phyloP scores from a whole-genome alignment of 495 filamentous ascomycete species.

The Talaromyces adpressus region DNA sequence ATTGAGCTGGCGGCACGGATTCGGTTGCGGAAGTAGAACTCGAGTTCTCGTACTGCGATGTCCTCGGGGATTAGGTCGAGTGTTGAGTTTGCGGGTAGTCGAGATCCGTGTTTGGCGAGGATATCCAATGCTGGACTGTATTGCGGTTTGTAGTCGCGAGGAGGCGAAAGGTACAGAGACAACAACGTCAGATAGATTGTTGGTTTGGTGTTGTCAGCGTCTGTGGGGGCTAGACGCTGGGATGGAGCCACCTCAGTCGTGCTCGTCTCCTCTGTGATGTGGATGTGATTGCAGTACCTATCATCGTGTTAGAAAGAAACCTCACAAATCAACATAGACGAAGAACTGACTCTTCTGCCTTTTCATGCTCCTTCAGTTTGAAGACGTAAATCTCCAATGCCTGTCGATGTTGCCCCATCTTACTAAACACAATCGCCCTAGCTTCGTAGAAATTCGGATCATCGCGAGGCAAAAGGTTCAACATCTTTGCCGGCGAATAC shows the following conservation, averaged over 20 bases:
- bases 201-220: slow-evolving; percentile 49
- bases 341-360: slow-evolving; percentile 76
- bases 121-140: slow-evolving; percentile 77
- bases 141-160: slow-evolving; percentile 62
- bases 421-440: slow-evolving; percentile 84
- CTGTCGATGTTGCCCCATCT: slow-evolving; percentile 92
- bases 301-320: not conserved
- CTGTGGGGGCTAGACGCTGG: slow-evolving; percentile 30
- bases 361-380: slow-evolving; percentile 75
- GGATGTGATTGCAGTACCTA: slow-evolving; percentile 85
- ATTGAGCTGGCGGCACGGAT: slow-evolving; percentile 81
- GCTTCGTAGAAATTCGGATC: slow-evolving; percentile 85
- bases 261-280: slow-evolving; percentile 48
- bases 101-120: slow-evolving; percentile 83
- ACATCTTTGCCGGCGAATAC: slow-evolving; percentile 71
- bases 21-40: slow-evolving; percentile 85
- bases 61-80: slow-evolving; percentile 76
- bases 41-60: slow-evolving; percentile 70
- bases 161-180: slow-evolving; percentile 82
- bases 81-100: slow-evolving; percentile 78
- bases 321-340: slow-evolving; percentile 9
- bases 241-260: slow-evolving; percentile 27
- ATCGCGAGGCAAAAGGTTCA: slow-evolving; percentile 69
- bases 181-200: slow-evolving; percentile 89
- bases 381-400: slow-evolving; percentile 96